phyloP scores from a whole-genome alignment of 2,329 filamentous ascomycete genomes.

The Claviceps lovelessii region DNA sequence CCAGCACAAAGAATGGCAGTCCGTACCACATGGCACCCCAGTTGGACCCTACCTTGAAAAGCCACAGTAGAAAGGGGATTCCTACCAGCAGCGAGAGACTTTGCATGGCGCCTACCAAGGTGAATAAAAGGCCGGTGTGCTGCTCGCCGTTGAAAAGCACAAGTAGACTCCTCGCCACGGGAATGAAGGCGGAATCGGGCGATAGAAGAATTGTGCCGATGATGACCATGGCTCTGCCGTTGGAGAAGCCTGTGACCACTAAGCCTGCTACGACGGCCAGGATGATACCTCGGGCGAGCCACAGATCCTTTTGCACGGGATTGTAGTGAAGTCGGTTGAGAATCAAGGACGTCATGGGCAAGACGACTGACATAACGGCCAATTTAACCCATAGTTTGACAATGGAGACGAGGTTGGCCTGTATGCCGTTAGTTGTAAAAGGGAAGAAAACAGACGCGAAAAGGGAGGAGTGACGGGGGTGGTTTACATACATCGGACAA shows the following conservation, averaged over 20 bases:
- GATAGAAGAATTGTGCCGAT: slow-evolving; percentile 2
- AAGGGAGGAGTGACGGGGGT: no score
- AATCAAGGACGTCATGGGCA: neutral
- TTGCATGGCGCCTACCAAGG: neutral
- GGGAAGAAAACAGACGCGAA: neutral
- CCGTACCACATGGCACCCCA: neutral
- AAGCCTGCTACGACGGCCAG: neutral
- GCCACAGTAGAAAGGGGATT: neutral
- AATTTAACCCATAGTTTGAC: neutral
- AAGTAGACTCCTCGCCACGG: slow-evolving; percentile 1
- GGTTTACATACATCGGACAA: neutral
- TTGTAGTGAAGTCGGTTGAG: neutral
- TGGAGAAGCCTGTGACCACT: slow-evolving; percentile 1
- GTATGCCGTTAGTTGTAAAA: neutral
- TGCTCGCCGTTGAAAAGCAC: slow-evolving; percentile 1
- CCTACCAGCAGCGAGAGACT: neutral
- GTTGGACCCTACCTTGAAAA: neutral
- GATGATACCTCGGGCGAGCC: slow-evolving; percentile 1
- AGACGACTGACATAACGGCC: neutral
- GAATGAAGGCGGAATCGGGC: neutral
- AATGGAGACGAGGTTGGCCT: neutral
- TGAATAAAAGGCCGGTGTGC: neutral
- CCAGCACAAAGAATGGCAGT: neutral
- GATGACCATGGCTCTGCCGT: slow-evolving; percentile 1
- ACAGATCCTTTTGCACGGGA: slow-evolving; percentile 1